phyloP scores from a whole-genome alignment of 129 eudicot species.

The Artemisia tridentata region DNA sequence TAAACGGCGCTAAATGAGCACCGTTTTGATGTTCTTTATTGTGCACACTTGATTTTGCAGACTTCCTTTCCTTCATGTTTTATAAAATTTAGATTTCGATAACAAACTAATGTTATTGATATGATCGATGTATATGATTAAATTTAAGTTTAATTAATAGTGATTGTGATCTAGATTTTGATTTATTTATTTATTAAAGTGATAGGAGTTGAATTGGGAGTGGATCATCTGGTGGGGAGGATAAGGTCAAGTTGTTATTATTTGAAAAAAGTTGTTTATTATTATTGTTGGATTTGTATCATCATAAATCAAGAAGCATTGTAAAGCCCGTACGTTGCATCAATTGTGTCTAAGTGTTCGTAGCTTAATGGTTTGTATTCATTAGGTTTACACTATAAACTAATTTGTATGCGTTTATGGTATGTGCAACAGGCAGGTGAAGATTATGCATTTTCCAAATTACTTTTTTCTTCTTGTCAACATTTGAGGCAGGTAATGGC shows the following conservation, averaged over 20 bases:
- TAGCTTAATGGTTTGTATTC: too few relatives aligned
- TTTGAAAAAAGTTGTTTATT: neutral
- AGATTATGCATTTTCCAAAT: too few relatives aligned
- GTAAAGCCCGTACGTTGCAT: too few relatives aligned
- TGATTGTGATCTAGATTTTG: conserved; percentile 13
- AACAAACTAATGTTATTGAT: neutral
- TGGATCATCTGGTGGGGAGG: conserved; percentile 13
- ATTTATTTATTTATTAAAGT: conserved; percentile 7
- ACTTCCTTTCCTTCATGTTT: conserved; percentile 43
- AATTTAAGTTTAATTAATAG: neutral
- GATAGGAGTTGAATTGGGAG: neutral
- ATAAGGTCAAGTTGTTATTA: conserved; percentile 8
- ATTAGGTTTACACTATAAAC: too few relatives aligned
- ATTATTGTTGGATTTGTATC: too few relatives aligned
- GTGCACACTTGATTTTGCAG: conserved; percentile 37
- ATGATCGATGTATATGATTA: conserved; percentile 2
- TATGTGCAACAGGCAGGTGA: too few relatives aligned
- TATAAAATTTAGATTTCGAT: conserved; percentile 6
- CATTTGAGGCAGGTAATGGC: too few relatives aligned
- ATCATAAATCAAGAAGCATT: too few relatives aligned
- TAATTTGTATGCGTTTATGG: too few relatives aligned
- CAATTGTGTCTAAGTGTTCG: too few relatives aligned
- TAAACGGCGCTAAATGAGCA: conserved; percentile 61
- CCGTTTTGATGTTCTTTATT: conserved; percentile 44
- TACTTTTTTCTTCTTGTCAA: too few relatives aligned